Base-by-base conservation (phyloP, 202 grass and related monocot genomes). In the Schoenoplectus tabernaemontani region DNA sequence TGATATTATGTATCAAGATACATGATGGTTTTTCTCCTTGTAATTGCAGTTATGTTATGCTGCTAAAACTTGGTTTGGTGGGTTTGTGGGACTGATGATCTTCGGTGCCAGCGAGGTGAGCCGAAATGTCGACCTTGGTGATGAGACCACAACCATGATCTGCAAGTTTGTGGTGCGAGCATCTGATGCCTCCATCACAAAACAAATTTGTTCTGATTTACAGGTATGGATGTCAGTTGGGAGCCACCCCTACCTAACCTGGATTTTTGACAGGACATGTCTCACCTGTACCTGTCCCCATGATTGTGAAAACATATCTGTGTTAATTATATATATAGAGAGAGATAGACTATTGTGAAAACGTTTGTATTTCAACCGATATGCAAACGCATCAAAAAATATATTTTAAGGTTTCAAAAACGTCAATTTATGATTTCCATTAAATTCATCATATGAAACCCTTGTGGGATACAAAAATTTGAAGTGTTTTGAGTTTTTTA, bases 61-160 rank as follows among this genome's bases (percentile, higher is more conserved):
- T 1, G 90, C 91, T 7, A 98, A 98, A 79, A 98, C 96, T 59
- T 98, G 96, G 96, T 98, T 88, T 89, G 91, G 96, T 46, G 91
- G 96, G 43, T 98, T 98, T 79, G 88, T 98, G 66, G 91, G 96
- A 50, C 91, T 98, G 91, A 98, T 98, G 96, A 92, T 98, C 41
- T 98, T 98, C 54, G 96, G 96, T 13, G 91, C 91, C 64, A 98
- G 96, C 24, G 96, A 98, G 88, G 96, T 98, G 58, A 95, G 91
- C 64, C 77, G 91, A 82, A 98, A 98, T n/a, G 91, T 98, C 4
- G 96, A 99, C 76, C 87, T 95, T 47, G 96, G 96, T 30, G 96
- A 99, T 11, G 96, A 95, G 83, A 95, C 96, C 20, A 99, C 96
- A 30, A 95, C 91, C 15, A 99, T 99, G 96, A 95, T 99, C 51